Evolutionary conservation across 768 basidiomycete species (phyloP).

Genomic region (Collybia mongolica): DNA sequence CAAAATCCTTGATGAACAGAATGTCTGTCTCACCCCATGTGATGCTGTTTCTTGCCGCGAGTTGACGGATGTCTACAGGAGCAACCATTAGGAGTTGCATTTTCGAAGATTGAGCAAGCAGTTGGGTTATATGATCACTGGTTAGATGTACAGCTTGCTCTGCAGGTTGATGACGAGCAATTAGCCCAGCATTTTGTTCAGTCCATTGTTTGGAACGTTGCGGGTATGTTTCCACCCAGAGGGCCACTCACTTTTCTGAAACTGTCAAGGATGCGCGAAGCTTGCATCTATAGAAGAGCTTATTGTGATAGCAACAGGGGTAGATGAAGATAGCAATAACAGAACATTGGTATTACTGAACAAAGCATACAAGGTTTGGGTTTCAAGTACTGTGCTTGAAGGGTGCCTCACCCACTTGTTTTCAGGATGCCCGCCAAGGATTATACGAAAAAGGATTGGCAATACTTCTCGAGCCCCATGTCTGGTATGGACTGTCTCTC

Average conservation of each 20-base stretch:
- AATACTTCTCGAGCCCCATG: conserved; percentile 61
- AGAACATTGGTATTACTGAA: conserved; percentile 62
- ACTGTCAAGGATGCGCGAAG: conserved; percentile 55
- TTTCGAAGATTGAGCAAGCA: conserved; percentile 66
- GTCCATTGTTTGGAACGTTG: conserved; percentile 66
- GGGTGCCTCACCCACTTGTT: neutral
- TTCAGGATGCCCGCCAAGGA: conserved; percentile 69
- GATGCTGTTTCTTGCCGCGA: neutral
- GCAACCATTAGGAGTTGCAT: conserved; percentile 69
- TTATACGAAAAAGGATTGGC: conserved; percentile 59
- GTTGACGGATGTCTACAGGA: conserved; percentile 37
- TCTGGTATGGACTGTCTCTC: conserved; percentile 68
- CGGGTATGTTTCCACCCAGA: conserved; percentile 42
- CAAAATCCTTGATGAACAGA: conserved; percentile 68
- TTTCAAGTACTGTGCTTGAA: neutral
- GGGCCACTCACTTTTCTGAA: conserved; percentile 6
- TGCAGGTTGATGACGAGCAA: conserved; percentile 55
- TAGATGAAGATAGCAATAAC: conserved; percentile 59
- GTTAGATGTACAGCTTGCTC: conserved; percentile 53
- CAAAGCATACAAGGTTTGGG: conserved; percentile 61
- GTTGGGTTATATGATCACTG: conserved; percentile 71
- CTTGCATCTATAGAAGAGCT: conserved; percentile 68
- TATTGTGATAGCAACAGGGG: conserved; percentile 59
- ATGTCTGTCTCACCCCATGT: conserved; percentile 38
- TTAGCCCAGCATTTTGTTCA: conserved; percentile 76